Evolutionary conservation across 2,329 filamentous ascomycete genomes (phyloP), one percentile per base, ranked within the genome.

Genomic region (Colletotrichum tofieldiae): DNA sequence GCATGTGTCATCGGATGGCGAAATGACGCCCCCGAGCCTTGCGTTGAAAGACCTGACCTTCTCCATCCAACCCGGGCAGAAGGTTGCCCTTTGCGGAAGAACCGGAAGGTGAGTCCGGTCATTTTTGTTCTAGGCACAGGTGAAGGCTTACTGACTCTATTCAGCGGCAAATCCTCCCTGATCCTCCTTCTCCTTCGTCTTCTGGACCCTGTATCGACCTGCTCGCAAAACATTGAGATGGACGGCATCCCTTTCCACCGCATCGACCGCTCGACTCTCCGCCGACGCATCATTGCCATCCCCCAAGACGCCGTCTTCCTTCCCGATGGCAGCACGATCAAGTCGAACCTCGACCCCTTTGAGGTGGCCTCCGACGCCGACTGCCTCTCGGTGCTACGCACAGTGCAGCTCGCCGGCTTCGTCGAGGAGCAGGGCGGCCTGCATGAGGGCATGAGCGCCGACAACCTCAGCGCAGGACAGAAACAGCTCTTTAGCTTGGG

Each of bases 401-500:
- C 66, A 0, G 78, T 83, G 26, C 77, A 76, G 1, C 75, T 83
- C 0, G 79, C 77, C 75, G 8, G 51, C 1, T 74, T 80, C 29
- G 73, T 82, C 7, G 54, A 72, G 5, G 71, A 76, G 16, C 67
- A 73, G 1, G 80, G 79, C 1, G 79, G 78, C 0, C 67, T 82
- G 0, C 66, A 72, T 9, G 76, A 75, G 1, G 73, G 67, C n/a
- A 82, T 90, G 62, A 81, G 82, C 29, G 79, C 82, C 3, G 81
- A 86, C 18, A 81, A 82, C 63, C 80, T 89, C 7, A 86, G 84
- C 11, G 86, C 87, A 67, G 90, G 90, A 0, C 89, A 91, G 77
- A 84, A 84, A 60, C 89, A 92, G 77, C 82, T 92, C 0, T 89
- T 92, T 76, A 89, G 87, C 75, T 82, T 92, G 11, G 89, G 88